phyloP scores from a whole-genome alignment of 2,329 filamentous ascomycete species.

The Colletotrichum costaricense region DNA sequence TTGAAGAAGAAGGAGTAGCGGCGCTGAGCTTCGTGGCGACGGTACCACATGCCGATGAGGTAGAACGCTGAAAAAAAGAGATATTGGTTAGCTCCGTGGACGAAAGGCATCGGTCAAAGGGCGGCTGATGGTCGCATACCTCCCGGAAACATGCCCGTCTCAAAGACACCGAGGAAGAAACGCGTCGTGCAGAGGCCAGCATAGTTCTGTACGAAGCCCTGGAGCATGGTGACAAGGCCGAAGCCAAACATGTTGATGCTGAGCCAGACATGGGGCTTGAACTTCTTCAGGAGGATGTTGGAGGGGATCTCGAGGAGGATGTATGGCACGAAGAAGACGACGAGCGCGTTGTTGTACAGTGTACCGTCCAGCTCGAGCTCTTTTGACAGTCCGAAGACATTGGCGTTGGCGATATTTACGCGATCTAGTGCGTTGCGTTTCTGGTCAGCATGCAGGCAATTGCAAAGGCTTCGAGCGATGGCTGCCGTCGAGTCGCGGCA shows the following conservation, averaged over 20 bases:
- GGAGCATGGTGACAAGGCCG: constrained; percentile 78
- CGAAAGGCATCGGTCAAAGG: neutral
- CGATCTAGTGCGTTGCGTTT: constrained; percentile 55
- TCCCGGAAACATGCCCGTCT: constrained; percentile 73
- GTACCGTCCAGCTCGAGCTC: constrained; percentile 70
- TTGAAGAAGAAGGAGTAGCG: constrained; percentile 95
- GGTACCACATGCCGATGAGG: constrained; percentile 90
- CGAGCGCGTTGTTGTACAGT: constrained; percentile 80
- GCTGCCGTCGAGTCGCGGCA: neutral
- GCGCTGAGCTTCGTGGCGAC: constrained; percentile 86
- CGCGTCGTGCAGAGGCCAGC: constrained; percentile 80
- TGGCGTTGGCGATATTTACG: constrained; percentile 85
- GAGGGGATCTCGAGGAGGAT: constrained; percentile 75
- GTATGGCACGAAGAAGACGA: constrained; percentile 87
- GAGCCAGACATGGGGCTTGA: constrained; percentile 75
- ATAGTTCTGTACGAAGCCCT: constrained; percentile 84
- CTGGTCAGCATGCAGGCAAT: neutral
- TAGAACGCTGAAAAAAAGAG: constrained; percentile 61
- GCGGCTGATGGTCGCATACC: constrained; percentile 55
- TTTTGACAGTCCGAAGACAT: constrained; percentile 70
- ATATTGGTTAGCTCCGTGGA: neutral
- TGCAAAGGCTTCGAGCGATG: neutral
- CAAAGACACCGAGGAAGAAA: constrained; percentile 86
- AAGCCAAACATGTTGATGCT: constrained; percentile 88
- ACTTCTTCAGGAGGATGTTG: constrained; percentile 47